Base-by-base conservation (phyloP, 495 filamentous ascomycete species). In the Collariella sp. region DNA sequence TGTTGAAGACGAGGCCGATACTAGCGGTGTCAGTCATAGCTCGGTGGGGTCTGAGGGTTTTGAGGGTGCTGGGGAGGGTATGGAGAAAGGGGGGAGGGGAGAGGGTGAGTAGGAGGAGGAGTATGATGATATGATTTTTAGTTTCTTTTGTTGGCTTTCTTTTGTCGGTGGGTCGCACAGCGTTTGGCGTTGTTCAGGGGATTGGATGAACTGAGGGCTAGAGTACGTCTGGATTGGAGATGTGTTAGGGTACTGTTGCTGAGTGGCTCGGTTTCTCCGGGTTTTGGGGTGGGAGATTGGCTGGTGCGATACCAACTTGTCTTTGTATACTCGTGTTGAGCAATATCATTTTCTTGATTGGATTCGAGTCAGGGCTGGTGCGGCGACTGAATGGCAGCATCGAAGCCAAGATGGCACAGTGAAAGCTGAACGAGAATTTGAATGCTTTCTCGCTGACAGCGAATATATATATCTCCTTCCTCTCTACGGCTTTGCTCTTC, bases 71-170 rank as follows among this genome's bases (percentile, higher is more conserved):
- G 39, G 24, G n/a, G 35, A 6, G 18, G 45, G 35, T 9, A 34
- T 31, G 7, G 49, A 16, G n/a, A 13, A 0, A 41, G 29, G 42
- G 12, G 22, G 44, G 12, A 26, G 44, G 35, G 49, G 58, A 50
- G 44, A 56, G 52, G 58, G 58, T 57, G 7, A 52, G 66, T 43
- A 66, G 74, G 51, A 63, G 78, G 57, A 72, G 75, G 65, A 81
- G 76, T 60, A 80, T 76, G 76, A 79, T 81, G 79, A 57, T 79
- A 68, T 81, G 76, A 80, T 57, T 24, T 45, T 39, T n/a, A 35
- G 46, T 40, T 59, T 41, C 3, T 45, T 35, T 38, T n/a, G 38
- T 20, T 44, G 7, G 13, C 11, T 35, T 5, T 54, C 10, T 41
- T 16, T 45, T 36, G 46, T 26, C 22, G 20, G 42, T 48, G 12